Evolutionary conservation across 2,329 filamentous ascomycete species (phyloP).

Genomic region (Huntiella bhutanensis): DNA sequence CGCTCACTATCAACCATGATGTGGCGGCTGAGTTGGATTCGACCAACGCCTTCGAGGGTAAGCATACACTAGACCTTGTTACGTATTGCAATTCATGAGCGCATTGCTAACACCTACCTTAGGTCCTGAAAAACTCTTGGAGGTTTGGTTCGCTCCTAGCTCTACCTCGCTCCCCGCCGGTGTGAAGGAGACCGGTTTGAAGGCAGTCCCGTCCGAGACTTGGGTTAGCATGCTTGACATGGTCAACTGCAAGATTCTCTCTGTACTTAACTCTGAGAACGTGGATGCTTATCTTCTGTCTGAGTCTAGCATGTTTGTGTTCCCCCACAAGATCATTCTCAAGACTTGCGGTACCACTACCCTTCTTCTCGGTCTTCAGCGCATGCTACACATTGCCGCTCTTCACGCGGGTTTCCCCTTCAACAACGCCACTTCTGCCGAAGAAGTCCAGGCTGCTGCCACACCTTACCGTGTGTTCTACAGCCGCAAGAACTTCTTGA

Average conservation of each 20-base stretch:
- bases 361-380: slow-evolving; percentile 69
- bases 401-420: slow-evolving; percentile 76
- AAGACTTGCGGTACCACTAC: slow-evolving; percentile 98
- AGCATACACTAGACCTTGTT: slow-evolving; percentile 11
- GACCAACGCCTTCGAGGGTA: slow-evolving; percentile 87
- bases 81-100: not conserved
- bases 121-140: slow-evolving; percentile 91
- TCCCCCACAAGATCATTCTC: slow-evolving; percentile 96
- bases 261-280: slow-evolving; percentile 78
- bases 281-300: slow-evolving; percentile 94
- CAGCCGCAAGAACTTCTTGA: slow-evolving; percentile 95
- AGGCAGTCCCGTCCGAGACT: slow-evolving; percentile 61
- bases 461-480: slow-evolving; percentile 95
- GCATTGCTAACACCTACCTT: slow-evolving; percentile 1
- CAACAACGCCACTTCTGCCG: slow-evolving; percentile 44
- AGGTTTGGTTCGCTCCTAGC: slow-evolving; percentile 91
- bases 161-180: slow-evolving; percentile 51
- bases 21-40: slow-evolving; percentile 86
- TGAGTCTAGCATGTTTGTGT: slow-evolving; percentile 99
- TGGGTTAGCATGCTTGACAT: slow-evolving; percentile 97
- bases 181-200: slow-evolving; percentile 59
- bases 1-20: slow-evolving; percentile 92
- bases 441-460: slow-evolving; percentile 55
- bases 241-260: slow-evolving; percentile 96
- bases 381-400: slow-evolving; percentile 82